These are phyloP conservation scores for Apiospora koreana DNA, from an alignment of 2,329 filamentous ascomycete genomes.

Conservation along the genomic window DNA sequence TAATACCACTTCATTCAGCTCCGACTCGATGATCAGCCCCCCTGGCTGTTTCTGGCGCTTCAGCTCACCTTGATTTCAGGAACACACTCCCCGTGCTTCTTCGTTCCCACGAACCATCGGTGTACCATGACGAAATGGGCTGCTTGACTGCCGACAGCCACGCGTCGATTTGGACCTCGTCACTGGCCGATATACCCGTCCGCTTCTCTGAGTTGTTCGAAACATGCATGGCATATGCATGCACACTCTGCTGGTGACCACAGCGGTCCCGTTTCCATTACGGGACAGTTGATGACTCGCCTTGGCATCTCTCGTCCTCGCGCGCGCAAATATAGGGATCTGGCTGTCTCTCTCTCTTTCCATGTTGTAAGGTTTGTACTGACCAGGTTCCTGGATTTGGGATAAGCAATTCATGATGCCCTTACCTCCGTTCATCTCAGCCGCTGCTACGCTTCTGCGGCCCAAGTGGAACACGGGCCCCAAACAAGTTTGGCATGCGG, in stretches of 20 bases:
- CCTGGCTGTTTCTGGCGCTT: background rate
- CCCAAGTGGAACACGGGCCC: background rate
- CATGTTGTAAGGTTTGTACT: background rate
- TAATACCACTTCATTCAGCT: background rate
- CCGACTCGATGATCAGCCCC: background rate
- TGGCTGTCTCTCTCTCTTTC: no score
- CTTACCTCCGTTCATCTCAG: background rate
- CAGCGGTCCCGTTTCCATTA: background rate
- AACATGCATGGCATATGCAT: slow-evolving; percentile 1
- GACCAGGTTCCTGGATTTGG: background rate
- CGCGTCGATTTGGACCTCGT: background rate
- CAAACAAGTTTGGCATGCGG: background rate
- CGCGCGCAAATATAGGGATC: no score
- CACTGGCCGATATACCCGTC: background rate
- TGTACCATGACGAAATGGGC: background rate
- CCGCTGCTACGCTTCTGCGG: background rate
- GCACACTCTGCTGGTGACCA: background rate
- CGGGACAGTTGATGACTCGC: background rate
- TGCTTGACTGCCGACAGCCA: slow-evolving; percentile 3
- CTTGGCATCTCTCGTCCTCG: background rate
- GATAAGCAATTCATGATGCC: background rate
- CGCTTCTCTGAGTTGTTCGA: background rate
- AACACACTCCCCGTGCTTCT: background rate
- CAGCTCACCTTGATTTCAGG: background rate
- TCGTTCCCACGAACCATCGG: background rate